Evolutionary conservation across 2,329 filamentous ascomycete species (phyloP), one percentile per base, ranked within the genome.

Genomic region (Phaeosphaeriaceae sp.): DNA sequence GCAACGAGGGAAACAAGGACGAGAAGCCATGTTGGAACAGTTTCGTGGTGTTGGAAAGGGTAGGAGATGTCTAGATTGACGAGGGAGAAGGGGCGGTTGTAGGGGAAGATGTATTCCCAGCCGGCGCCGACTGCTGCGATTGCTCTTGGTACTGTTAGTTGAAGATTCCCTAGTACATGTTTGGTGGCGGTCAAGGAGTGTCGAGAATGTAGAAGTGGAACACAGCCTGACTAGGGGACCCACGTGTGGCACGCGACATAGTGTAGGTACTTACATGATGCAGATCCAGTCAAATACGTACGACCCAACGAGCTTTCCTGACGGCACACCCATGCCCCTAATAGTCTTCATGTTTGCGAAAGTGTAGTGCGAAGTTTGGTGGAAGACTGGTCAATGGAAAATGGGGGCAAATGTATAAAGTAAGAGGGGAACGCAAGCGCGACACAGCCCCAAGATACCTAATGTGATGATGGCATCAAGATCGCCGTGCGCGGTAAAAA

Each of bases 21-120:
- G 11, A 95, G 79, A 7, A 88, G 78, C 60, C 78, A 81, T 4
- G 83, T 82, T 0, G 87, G 83, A 13, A 97, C 87, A 2, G 87
- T 90, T 64, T 96, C 90, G 17, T 87, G 67, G 11, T 81, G 77
- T 41, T 83, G 83, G 61, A 83, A 86, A 0, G 92, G 92, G 61
- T 88, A 95, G 15, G 90, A 89, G 64, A 97, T 96, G 53, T 84
- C 83, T 17, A 87, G 84, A 64, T 97, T 87, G 56, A 85, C 78
- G 6, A 90, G 81, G 28, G 84, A 86, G 71, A 94, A 93, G 0
- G 87, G 86, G 29, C 86, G 81, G 60, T 85, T 84, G 63, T 86
- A 89, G 0, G 89, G 88, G 1, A 79, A 77, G 42, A 86, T 74
- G 37, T 76, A 76, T 51, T 82, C 83, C 58, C 90, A 81, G 6